Conservation (phyloP, 2,329 filamentous ascomycete species). For the Trichoderma aggressivum region DNA sequence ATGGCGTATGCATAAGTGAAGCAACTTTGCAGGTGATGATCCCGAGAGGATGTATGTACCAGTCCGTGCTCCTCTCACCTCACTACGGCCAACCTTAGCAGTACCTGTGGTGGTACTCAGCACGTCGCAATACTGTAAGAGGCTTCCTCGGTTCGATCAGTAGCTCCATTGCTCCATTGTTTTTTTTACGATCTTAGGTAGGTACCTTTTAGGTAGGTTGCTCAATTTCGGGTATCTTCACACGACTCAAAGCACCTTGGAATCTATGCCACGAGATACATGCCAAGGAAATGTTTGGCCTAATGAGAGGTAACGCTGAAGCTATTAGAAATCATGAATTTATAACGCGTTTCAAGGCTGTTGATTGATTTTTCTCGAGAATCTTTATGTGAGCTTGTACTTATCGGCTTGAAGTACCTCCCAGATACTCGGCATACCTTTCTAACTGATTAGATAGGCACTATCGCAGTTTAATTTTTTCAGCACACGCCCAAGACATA, state of each 20-base stretch:
- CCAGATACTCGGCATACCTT: not conserved
- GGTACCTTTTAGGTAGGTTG: not conserved
- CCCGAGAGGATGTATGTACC: not conserved
- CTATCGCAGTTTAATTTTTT: constrained; percentile 1
- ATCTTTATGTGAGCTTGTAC: not conserved
- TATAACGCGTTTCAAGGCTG: not conserved
- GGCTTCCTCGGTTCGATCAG: not conserved
- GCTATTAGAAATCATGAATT: not conserved
- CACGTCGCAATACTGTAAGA: not conserved
- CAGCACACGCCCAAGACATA: constrained; percentile 12
- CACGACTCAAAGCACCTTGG: not conserved
- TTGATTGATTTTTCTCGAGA: not conserved
- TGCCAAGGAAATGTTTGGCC: not conserved
- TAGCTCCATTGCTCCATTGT: not conserved
- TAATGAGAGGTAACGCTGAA: not conserved
- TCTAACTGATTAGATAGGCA: not conserved
- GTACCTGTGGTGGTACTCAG: not conserved
- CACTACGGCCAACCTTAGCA: not conserved
- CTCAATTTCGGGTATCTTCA: not conserved
- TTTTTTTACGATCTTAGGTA: not conserved
- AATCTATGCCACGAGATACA: not conserved
- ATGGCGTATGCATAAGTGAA: not conserved
- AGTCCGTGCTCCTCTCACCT: not conserved
- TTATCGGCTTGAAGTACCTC: not conserved
- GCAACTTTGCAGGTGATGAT: not conserved